Conservation (phyloP, 768 basidiomycete species). For the Pilatotrama ljubarskyi region DNA sequence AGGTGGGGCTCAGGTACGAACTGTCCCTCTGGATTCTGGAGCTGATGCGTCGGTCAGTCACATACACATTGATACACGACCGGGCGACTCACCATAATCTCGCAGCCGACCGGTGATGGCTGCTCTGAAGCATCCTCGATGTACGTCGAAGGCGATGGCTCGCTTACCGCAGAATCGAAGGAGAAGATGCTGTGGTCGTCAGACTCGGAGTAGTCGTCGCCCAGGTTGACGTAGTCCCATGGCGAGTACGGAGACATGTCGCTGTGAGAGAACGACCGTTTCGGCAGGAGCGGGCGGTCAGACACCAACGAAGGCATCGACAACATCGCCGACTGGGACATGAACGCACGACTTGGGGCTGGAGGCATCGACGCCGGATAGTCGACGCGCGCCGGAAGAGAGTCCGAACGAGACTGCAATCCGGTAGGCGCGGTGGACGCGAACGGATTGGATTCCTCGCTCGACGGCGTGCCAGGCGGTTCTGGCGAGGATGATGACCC, state of each 20-base stretch:
- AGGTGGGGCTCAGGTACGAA: slow-evolving; percentile 12
- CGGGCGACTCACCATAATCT: background rate
- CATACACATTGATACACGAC: background rate
- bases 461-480: slow-evolving; percentile 19
- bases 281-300: slow-evolving; percentile 8
- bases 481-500: slow-evolving; percentile 24
- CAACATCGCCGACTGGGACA: background rate
- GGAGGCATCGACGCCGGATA: background rate
- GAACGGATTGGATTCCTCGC: slow-evolving; percentile 12
- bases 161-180: slow-evolving; percentile 4
- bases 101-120: slow-evolving; percentile 3
- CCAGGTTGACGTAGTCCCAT: slow-evolving; percentile 13
- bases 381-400: background rate
- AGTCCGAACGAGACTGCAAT: slow-evolving; percentile 2
- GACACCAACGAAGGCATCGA: slow-evolving; percentile 10
- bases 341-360: background rate
- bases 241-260: slow-evolving; percentile 8
- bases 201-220: slow-evolving; percentile 11
- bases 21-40: slow-evolving; percentile 5
- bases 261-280: slow-evolving; percentile 9
- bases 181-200: slow-evolving; percentile 18
- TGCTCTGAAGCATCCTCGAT: slow-evolving; percentile 5
- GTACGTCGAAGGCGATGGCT: slow-evolving; percentile 5
- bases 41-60: background rate
- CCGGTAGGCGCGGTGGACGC: background rate